Evolutionary conservation across 306 rosid species (phyloP), one percentile per base, ranked within the genome.

Genomic region (Glycine soja): DNA sequence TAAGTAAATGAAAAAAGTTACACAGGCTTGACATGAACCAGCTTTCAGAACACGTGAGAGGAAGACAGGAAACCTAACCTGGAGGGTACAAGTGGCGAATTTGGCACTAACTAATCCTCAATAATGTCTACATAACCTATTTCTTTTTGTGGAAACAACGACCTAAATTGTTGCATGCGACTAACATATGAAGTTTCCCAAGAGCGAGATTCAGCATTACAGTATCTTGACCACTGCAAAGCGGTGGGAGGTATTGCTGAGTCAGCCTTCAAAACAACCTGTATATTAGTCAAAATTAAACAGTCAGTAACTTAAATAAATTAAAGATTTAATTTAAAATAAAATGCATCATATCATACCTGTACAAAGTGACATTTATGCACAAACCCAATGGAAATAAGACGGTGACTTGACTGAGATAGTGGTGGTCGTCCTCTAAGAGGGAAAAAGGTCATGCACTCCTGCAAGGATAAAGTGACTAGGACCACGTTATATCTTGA

Each of bases 291-390:
- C 70, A 10, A 34, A 34, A 63, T 34, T 34, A 63, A 63, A 62
- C 45, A 62, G 70, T 63, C 70, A 63, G 8, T 7, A 34, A 34
- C 46, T 62, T 32, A 0, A 13, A 63, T 63, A 34, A 34, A 63
- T 63, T 63, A 34, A 34, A 63, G 18, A 13, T 34, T 24, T 63
- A 63, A 32, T 13, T 34, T 63, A 38, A 63, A 63, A 34, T 15
- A 13, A 36, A 63, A 63, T 6, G 16, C 16, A 63, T 63, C 18
- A 6, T 14, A 34, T 34, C 46, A 36, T 34, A 34, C 70, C 70
- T 63, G 70, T 63, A 63, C 70, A 63, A 63, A 63, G 70, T 63
- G 70, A 63, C 70, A 63, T 12, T 63, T 38, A 36, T 63, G 47
- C 19, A 63, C 70, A 40, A 63, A 63, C 19, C 47, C 70, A 63